A percentile compares a stretch with the other conserved stretches of the same genome.
Conservation (phyloP, 164 flowering plant genomes). For the Akebia trifoliata region DNA sequence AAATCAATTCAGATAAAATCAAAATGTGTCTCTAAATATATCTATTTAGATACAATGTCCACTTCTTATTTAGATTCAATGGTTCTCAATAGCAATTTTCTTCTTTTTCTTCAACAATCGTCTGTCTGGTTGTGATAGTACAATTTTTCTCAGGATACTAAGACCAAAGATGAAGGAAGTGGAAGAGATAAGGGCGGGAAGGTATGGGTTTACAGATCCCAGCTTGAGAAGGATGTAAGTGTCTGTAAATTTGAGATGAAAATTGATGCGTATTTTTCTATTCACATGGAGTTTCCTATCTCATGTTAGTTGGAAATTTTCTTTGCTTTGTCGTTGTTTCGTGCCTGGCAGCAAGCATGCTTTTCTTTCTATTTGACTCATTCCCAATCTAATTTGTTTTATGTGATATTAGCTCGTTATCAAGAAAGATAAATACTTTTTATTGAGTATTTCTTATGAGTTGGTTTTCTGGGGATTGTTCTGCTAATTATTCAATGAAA, state of each 20-base stretch:
- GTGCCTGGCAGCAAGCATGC: too few species aligned
- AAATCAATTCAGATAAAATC: too few species aligned
- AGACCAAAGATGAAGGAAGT: conserved; percentile 3
- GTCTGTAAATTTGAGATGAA: neutral
- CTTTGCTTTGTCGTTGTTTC: too few species aligned
- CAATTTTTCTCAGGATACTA: conserved; percentile 10
- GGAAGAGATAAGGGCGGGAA: conserved; percentile 13
- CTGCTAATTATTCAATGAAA: too few species aligned
- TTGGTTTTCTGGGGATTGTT: too few species aligned
- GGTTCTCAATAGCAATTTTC: neutral
- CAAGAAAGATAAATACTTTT: too few species aligned
- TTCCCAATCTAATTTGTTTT: neutral
- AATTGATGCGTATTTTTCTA: neutral
- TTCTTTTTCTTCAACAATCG: neutral
- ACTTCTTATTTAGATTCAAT: too few species aligned
- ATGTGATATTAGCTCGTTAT: neutral
- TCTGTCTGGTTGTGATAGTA: neutral
- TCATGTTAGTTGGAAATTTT: neutral
- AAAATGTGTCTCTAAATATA: too few species aligned
- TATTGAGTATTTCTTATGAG: too few species aligned
- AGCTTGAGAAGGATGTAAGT: conserved; percentile 41
- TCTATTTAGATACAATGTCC: too few species aligned
- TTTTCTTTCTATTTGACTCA: neutral
- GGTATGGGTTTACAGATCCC: conserved; percentile 23
- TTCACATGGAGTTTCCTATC: neutral